These are phyloP conservation scores for Aspergillus nidulans DNA, from an alignment of 495 filamentous ascomycete species.

Conservation along the genomic window DNA sequence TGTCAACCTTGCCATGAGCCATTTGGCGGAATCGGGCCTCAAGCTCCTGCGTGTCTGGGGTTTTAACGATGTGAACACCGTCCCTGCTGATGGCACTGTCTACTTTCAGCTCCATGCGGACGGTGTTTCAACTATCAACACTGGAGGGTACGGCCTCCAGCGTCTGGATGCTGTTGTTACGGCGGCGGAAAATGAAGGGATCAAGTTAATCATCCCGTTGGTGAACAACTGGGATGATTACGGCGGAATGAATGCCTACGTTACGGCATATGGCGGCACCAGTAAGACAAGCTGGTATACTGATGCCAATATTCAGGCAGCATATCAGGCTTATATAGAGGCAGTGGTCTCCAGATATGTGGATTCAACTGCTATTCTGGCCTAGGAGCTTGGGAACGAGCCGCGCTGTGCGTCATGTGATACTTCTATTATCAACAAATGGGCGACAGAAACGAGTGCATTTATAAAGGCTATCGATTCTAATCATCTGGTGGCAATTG, in stretches of 20 bases:
- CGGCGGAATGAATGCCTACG: constrained; percentile 52
- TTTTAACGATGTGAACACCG: constrained; percentile 58
- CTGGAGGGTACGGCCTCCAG: constrained; percentile 59
- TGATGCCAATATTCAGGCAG: constrained; percentile 47
- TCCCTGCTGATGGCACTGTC: constrained; percentile 46
- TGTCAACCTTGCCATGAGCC: constrained; percentile 53
- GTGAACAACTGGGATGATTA: constrained; percentile 39
- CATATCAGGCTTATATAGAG: constrained; percentile 60
- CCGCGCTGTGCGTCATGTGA: constrained; percentile 60
- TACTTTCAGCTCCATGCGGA: constrained; percentile 57
- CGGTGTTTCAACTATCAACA: constrained; percentile 58
- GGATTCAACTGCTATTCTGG: constrained; percentile 55
- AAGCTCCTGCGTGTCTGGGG: constrained; percentile 71
- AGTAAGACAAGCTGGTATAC: constrained; percentile 56
- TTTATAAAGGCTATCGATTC: constrained; percentile 64
- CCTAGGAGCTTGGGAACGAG: constrained; percentile 74
- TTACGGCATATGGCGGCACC: constrained; percentile 54
- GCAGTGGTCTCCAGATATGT: constrained; percentile 58
- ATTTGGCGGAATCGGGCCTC: constrained; percentile 50
- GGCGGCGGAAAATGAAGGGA: constrained; percentile 50
- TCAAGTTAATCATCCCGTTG: constrained; percentile 58
- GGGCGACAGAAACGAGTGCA: constrained; percentile 52
- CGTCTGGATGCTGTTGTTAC: constrained; percentile 63
- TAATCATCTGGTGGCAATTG: constrained; percentile 60
- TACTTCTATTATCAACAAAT: constrained; percentile 54